A percentile compares a stretch with the other conserved stretches of the same genome.
phyloP scores from a whole-genome alignment of 1,284 basidiomycete species.

The Pseudozyma hubeiensis region DNA sequence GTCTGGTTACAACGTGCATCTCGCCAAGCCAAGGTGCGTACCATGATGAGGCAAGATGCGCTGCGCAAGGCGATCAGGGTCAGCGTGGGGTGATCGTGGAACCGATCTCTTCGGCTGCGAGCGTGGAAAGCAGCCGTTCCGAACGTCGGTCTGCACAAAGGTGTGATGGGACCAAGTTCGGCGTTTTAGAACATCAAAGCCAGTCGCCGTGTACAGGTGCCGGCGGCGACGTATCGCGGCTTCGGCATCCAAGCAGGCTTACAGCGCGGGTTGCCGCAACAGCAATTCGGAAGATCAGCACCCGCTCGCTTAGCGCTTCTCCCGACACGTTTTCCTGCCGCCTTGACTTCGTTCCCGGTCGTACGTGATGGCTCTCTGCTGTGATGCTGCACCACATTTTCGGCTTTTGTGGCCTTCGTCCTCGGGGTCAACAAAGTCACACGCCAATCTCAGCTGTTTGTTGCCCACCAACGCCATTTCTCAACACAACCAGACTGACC shows the following conservation, averaged over 20 bases:
- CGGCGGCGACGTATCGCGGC: neutral
- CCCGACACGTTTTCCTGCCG: slow-evolving; percentile 3
- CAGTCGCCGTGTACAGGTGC: neutral
- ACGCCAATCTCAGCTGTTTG: no score
- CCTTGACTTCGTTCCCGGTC: neutral
- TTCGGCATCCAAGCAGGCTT: neutral
- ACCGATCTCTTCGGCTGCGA: neutral
- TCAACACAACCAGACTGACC: no score
- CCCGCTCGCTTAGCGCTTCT: slow-evolving; percentile 12
- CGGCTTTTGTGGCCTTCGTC: no score
- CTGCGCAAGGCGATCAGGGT: neutral
- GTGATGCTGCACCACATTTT: no score
- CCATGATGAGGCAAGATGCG: neutral
- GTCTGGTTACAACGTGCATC: slow-evolving; percentile 12
- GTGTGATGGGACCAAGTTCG: neutral
- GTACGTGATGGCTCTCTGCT: no score
- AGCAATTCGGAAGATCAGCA: slow-evolving; percentile 19
- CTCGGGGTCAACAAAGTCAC: no score
- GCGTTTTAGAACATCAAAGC: neutral
- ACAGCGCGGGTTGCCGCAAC: neutral
- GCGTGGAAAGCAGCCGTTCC: slow-evolving; percentile 6
- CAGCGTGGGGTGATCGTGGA: neutral
- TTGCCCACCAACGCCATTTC: no score
- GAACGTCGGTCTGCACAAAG: neutral
- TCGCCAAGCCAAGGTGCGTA: neutral